Evolutionary conservation across 2,329 filamentous ascomycete genomes (phyloP), one percentile per base, ranked within the genome.

Genomic region (Penicillium italicum): DNA sequence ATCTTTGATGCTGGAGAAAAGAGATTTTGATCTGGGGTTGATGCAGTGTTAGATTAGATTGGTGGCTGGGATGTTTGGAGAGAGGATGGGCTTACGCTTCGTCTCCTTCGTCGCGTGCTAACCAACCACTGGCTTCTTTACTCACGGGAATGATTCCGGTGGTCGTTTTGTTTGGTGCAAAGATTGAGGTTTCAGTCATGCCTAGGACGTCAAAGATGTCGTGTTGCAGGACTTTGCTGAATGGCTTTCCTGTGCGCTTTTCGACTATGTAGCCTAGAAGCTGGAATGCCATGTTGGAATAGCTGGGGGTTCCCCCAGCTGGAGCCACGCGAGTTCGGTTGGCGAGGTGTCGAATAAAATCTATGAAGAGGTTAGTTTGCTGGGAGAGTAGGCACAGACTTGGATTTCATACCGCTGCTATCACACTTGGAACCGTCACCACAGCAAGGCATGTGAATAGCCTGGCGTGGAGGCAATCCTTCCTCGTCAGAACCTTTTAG

Each of bases 281-380:
- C 4, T 70, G 67, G 53, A 71, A 77, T 2, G 69, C 73, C 16
- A 73, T 62, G 40, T 77, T 74, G 0, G 74, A 76, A 33, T 77
- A 77, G 0, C 66, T 61, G 1, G 74, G 73, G 0, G 74, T 41
- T 30, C 9, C 26, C 26, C 41, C 41, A 18, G 41, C 24, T 30
- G 26, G 41, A 20, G 26, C 41, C 5, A 30, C 26, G 16, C 9
- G 26, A 5, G 26, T 20, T 9, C 9, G 10, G 10, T 30, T 43
- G 11, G 26, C 41, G 5, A 43, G 9, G n/a, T 43, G n/a, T 30
- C n/a, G 41, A 30, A 43, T 43, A 6, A 43, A 30, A 14, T 43
- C 41, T 43, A 20, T 20, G 26, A 9, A 30, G 26, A 20, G 3
- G 20, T 43, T 18, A 44, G 41, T 20, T 20, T 16, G 6, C 2